Conservation (phyloP, 306 rosid species). For the apple (Malus domestica) region ASM211411v1 NC_041797.1:12583001-12583500, state of each 20-base stretch:
- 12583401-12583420: not conserved
- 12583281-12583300: constrained; percentile 11
- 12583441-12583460: constrained; percentile 17
- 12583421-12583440: not conserved
- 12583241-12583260: no score
- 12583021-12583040: not conserved
- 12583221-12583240: not conserved
- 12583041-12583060: not conserved
- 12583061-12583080: not conserved
- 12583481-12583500: not conserved
- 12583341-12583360: constrained; percentile 13
- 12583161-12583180: not conserved
- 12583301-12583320: not conserved
- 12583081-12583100: not conserved
- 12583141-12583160: not conserved
- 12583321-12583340: constrained; percentile 2
- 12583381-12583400: constrained; percentile 8
- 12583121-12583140: not conserved
- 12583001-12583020: not conserved
- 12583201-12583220: not conserved
- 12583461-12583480: not conserved
- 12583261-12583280: not conserved
- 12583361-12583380: not conserved
- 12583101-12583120: no score
- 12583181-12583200: not conserved